A percentile compares a stretch with the other conserved stretches of the same genome.
Evolutionary conservation across 2,329 filamentous ascomycete species (phyloP).

Genomic region (Tolypocladium tundrense): DNA sequence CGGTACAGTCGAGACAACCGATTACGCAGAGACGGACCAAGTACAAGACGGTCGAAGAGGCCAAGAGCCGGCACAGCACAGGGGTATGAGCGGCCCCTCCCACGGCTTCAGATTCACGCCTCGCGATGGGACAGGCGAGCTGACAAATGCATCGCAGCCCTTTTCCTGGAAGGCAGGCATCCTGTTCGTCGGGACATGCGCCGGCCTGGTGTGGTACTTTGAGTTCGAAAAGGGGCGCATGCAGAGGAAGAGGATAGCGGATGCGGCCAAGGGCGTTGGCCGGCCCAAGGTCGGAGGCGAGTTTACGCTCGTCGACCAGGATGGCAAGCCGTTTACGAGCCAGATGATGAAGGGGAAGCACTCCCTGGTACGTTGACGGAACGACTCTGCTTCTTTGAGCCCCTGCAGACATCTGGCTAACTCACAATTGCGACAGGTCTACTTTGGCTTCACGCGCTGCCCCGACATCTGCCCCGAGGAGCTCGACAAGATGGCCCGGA

Average conservation of each 20-base stretch:
- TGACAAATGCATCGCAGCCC: conserved; percentile 44
- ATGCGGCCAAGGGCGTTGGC: conserved; percentile 87
- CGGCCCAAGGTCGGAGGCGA: conserved; percentile 85
- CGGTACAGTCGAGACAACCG: conserved; percentile 22
- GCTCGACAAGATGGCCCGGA: conserved; percentile 97
- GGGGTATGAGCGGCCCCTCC: conserved; percentile 30
- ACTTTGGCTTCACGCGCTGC: conserved; percentile 97
- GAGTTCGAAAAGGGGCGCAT: conserved; percentile 86
- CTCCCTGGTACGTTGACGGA: conserved; percentile 49
- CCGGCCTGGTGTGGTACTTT: conserved; percentile 78
- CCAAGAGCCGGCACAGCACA: conserved; percentile 46
- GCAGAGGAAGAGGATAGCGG: conserved; percentile 78
- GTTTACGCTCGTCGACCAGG: conserved; percentile 73
- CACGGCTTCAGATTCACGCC: not conserved
- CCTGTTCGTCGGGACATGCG: conserved; percentile 73
- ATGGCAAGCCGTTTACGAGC: conserved; percentile 68
- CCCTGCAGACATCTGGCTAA: not conserved
- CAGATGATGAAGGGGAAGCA: conserved; percentile 81
- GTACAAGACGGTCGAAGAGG: conserved; percentile 47
- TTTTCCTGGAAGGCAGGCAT: conserved; percentile 89
- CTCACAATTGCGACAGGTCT: conserved; percentile 52
- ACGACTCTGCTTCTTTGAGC: not conserved
- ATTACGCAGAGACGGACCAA: conserved; percentile 28
- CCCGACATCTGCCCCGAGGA: conserved; percentile 98
- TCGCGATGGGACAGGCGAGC: conserved; percentile 4